These are phyloP conservation scores for Cyanidium caldarium DNA, from an alignment of 23 red algal genomes.

Conservation along the genomic window DNA sequence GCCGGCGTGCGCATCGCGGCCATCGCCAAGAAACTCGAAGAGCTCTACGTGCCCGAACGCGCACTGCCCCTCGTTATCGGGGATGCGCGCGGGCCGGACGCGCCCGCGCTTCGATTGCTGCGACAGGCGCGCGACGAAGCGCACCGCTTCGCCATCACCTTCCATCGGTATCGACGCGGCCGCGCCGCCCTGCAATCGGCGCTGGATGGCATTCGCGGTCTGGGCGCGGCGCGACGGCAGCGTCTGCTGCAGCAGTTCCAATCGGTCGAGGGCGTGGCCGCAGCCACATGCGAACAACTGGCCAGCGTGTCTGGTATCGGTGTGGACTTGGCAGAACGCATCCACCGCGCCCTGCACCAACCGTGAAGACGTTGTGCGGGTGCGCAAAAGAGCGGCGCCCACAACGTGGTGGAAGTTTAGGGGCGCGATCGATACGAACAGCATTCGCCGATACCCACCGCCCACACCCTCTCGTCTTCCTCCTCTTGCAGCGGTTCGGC, in stretches of 20 bases:
- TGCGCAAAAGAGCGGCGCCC: no score
- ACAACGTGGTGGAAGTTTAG: no score
- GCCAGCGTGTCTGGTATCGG: constrained; percentile 19
- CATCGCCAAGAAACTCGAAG: constrained; percentile 42
- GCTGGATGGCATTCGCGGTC: constrained; percentile 24
- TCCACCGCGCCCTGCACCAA: constrained; percentile 18
- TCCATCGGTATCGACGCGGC: constrained; percentile 26
- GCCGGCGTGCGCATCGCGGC: not conserved
- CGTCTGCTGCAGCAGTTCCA: constrained; percentile 34
- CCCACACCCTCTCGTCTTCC: no score
- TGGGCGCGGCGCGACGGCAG: constrained; percentile 13
- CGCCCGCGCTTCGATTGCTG: constrained; percentile 9
- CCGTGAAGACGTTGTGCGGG: no score
- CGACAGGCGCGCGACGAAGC: constrained; percentile 49
- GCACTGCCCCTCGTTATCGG: constrained; percentile 1
- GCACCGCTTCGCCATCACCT: constrained; percentile 29
- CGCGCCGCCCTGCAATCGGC: constrained; percentile 11
- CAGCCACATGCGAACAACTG: constrained; percentile 17
- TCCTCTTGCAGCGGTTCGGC: no score
- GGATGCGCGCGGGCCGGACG: not conserved
- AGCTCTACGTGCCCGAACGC: constrained; percentile 9
- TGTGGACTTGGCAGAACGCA: constrained; percentile 13
- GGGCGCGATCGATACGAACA: no score
- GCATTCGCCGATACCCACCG: no score
- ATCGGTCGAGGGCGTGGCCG: constrained; percentile 23